Evolutionary conservation across 106 monocot species (phyloP), one percentile per base, ranked within the genome.

Genomic region (Phalaenopsis equestris): DNA sequence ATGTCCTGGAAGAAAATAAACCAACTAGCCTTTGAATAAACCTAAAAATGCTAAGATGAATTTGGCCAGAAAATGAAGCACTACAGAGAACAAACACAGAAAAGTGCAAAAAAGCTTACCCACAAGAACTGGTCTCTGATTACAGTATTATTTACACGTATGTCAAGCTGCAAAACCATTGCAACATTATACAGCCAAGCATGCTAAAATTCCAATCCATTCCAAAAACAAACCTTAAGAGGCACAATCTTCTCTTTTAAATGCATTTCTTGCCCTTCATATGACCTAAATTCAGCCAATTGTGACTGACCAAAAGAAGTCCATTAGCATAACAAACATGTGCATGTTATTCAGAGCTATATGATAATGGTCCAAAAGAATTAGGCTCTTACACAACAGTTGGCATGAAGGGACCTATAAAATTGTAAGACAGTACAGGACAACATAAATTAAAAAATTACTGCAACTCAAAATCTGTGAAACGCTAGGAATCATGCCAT

Each of bases 201-300:
- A 74, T 42, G 74, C 19, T 18, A 74, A 74, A 45, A n/a, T 43
- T 74, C 18, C 16, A 74, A 45, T 18, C 18, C 43, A 74, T 45
- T 74, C 16, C 18, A 42, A 1, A 0, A 6, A 67, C 17, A 38
- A 76, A 96, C 96, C 96, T 91, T 98, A 21, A 98, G 77, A 23
- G 94, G 89, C 43, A 98, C 87, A 81, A 98, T 92, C 81, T 89
- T 94, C 86, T 98, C 94, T 58, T 77, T 90, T 23, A 83, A 64
- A 72, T 92, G 87, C 92, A 98, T 98, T 52, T 94, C 97, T 85
- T 98, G 94, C 48, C 97, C 97, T 83, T 94, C 90, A 79, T 78
- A 88, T 21, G 92, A 89, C 37, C 94, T 87, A 88, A 94, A 98
- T 67, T 98, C 97, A n/a, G 90, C 86, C 64, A 98, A 78, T 79